Evolutionary conservation across 169 alveolate species (phyloP).

Genomic region (Plasmodium inui): DNA sequence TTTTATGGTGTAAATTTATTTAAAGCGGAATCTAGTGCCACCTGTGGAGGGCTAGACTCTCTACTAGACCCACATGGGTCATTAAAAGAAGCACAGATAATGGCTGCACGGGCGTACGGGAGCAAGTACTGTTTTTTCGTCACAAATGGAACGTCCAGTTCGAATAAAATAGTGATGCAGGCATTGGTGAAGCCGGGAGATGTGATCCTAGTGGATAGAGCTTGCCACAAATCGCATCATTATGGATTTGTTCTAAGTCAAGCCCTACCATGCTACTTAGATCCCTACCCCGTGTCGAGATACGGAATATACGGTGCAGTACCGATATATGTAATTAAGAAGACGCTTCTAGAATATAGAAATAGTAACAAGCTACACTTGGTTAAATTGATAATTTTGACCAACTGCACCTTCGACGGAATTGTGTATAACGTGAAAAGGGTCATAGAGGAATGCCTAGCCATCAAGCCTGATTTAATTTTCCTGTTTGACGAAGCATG

Average conservation of each 20-base stretch:
- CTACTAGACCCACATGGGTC: conserved; percentile 84
- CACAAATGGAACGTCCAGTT: conserved; percentile 83
- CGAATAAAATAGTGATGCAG: conserved; percentile 80
- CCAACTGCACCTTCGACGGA: conserved; percentile 83
- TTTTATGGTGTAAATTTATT: conserved; percentile 81
- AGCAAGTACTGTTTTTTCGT: conserved; percentile 80
- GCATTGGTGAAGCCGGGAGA: conserved; percentile 82
- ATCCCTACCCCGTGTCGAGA: conserved; percentile 80
- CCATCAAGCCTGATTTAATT: conserved; percentile 79
- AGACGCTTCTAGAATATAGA: conserved; percentile 76
- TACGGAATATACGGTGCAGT: conserved; percentile 83
- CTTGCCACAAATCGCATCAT: conserved; percentile 84
- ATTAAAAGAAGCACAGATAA: conserved; percentile 79
- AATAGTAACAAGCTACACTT: conserved; percentile 67
- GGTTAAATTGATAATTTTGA: conserved; percentile 72
- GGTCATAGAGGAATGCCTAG: conserved; percentile 81
- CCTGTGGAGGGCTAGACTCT: conserved; percentile 84
- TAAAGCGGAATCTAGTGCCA: conserved; percentile 83
- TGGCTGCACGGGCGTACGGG: conserved; percentile 82
- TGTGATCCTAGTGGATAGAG: conserved; percentile 82
- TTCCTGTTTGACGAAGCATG: conserved; percentile 83
- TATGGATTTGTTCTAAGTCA: conserved; percentile 80
- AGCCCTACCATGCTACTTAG: conserved; percentile 80
- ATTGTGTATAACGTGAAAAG: conserved; percentile 81
- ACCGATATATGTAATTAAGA: conserved; percentile 76